Percentiles rank a stretch among this genome's conserved stretches.
Evolutionary conservation across 2,329 filamentous ascomycete species (phyloP).

Genomic region (Phialemonium atrogriseum): DNA sequence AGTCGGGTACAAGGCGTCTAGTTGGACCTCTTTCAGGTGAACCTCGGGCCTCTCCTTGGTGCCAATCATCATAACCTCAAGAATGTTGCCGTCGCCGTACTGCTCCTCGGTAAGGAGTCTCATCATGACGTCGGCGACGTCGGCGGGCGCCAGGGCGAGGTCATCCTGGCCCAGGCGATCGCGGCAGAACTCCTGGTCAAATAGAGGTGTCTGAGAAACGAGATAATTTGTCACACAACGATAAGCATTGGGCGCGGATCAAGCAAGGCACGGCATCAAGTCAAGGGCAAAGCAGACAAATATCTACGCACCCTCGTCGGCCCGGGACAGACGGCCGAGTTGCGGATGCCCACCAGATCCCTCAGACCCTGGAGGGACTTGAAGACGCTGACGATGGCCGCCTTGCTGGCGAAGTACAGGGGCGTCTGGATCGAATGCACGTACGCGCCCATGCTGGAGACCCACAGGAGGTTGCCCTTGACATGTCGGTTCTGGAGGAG

Average conservation of each 20-base stretch:
- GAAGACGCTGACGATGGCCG: conserved; percentile 14
- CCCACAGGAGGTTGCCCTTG: conserved; percentile 16
- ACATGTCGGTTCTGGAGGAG: conserved; percentile 15
- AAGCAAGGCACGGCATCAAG: too few species aligned
- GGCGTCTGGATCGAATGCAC: conserved; percentile 20
- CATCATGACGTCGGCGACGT: conserved; percentile 8
- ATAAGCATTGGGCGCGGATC: too few species aligned
- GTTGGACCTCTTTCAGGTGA: conserved; percentile 8
- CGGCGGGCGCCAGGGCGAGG: conserved; percentile 4
- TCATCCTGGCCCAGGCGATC: conserved; percentile 7
- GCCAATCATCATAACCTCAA: conserved; percentile 12
- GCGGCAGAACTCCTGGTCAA: conserved; percentile 7
- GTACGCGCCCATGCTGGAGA: conserved; percentile 20
- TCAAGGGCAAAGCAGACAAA: too few species aligned
- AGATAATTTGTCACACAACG: background rate
- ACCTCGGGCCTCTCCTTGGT: conserved; percentile 6
- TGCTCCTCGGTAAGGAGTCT: conserved; percentile 6
- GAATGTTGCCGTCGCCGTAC: conserved; percentile 12
- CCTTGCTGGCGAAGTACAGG: conserved; percentile 21
- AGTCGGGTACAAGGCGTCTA: conserved; percentile 5
- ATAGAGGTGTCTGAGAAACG: conserved; percentile 5
- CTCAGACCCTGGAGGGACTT: conserved; percentile 9
- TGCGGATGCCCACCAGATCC: conserved; percentile 9
- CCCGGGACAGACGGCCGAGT: conserved; percentile 11
- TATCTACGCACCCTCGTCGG: background rate